Percentiles rank a stretch among this genome's conserved stretches.
Conservation (phyloP, 73 alveolate genomes). For the Paramecium caudatum region DNA sequence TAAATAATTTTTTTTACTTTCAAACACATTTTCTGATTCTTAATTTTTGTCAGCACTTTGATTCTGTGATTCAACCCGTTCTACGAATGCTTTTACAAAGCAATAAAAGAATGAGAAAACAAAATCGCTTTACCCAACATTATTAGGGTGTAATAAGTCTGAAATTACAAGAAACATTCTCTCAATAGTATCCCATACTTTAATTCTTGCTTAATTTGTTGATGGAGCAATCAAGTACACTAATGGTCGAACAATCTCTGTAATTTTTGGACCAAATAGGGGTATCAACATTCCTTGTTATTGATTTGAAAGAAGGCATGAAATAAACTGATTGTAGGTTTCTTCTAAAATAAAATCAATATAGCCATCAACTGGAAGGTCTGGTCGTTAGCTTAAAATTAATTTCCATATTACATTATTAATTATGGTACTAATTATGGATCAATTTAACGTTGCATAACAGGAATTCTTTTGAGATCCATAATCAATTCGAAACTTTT, state of each 20-base stretch:
- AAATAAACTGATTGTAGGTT: neutral
- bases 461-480: neutral
- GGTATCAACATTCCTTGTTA: no score
- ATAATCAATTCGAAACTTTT: conserved; percentile 48
- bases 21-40: neutral
- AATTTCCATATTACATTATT: neutral
- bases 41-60: neutral
- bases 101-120: neutral
- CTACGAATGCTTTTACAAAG: neutral
- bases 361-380: neutral
- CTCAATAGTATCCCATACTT: conserved; percentile 61
- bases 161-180: neutral
- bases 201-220: neutral
- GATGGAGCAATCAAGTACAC: conserved; percentile 3
- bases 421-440: neutral
- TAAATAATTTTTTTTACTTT: neutral
- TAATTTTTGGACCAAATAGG: no score
- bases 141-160: conserved; percentile 53
- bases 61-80: neutral
- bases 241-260: neutral
- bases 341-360: neutral
- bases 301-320: neutral
- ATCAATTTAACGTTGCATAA: neutral
- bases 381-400: neutral
- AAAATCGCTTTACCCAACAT: neutral